Evolutionary conservation across 1,139 yeast species (phyloP), one percentile per base, ranked within the genome.

Genomic region (Pichia sp.): DNA sequence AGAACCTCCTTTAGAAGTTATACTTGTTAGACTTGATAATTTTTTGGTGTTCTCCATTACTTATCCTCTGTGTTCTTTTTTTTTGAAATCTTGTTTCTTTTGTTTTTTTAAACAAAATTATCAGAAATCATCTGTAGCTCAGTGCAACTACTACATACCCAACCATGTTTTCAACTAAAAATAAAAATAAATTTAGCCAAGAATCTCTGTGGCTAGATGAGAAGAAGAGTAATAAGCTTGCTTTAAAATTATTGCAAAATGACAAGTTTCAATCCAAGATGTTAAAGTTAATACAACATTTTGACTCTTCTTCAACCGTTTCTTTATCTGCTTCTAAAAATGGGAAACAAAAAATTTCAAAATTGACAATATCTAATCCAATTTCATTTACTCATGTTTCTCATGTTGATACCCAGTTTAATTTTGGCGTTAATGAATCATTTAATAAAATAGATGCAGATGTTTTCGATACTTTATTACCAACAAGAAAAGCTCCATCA

Each of bases 371-470:
- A 30, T 53, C 58, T 4, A 54, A 61, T 8, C 66, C 67, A 4
- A 60, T 57, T 32, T 60, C 54, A 0, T 61, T 63, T 45, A 51
- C 53, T 32, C 67, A 63, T 41, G 54, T 61, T 20, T 54, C 65
- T 4, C 66, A 62, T 43, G 50, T 61, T 26, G 62, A 61, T 37
- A 51, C 56, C n/a, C 46, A 51, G 22, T 43, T 47, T 4, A 50
- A 51, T 1, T 61, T 59, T 49, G 66, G 64, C 0, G 39, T 61
- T 4, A 61, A 59, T 9, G 47, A 49, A 22, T 42, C 60, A 2
- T 58, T 61, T 37, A 25, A 39, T 23, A 24, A 25, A 10, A 25
- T 35, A 8, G 27, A 37, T 24, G 29, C 38, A 9, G 16, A 26
- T 8, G n/a, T 23, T 10, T 16, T 46, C 16, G 27, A 32, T 26